These are phyloP conservation scores for Cerrena zonata DNA, from an alignment of 1,284 basidiomycete genomes.

Conservation along the genomic window DNA sequence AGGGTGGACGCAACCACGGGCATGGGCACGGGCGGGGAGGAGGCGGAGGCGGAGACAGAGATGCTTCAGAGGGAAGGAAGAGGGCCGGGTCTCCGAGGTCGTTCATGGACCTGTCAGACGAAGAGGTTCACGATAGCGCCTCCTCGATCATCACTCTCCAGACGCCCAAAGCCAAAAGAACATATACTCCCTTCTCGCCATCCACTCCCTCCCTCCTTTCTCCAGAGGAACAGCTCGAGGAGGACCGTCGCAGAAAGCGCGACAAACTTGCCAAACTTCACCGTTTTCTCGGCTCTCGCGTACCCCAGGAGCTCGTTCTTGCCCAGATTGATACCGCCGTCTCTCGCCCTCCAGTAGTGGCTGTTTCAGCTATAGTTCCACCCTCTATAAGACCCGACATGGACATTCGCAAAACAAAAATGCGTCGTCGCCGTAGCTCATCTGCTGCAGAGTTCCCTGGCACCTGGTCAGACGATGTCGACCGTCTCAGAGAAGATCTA, in stretches of 20 bases:
- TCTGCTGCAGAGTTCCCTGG: conserved; percentile 42
- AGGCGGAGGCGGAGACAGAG: too few species aligned
- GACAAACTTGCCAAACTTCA: conserved; percentile 73
- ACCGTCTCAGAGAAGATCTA: conserved; percentile 62
- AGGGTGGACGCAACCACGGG: conserved; percentile 18
- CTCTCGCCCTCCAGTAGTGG: conserved; percentile 37
- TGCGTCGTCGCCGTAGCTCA: conserved; percentile 49
- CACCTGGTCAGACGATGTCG: conserved; percentile 48
- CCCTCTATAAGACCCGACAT: conserved; percentile 16
- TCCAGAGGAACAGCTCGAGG: conserved; percentile 49
- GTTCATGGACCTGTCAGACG: conserved; percentile 67
- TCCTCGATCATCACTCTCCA: conserved; percentile 23
- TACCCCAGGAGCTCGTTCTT: conserved; percentile 63
- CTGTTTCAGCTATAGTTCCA: conserved; percentile 12
- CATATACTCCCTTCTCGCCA: conserved; percentile 20
- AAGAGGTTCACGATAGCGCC: conserved; percentile 32
- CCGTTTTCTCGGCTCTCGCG: conserved; percentile 72
- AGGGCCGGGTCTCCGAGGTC: conserved; percentile 38
- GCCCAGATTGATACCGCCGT: conserved; percentile 38
- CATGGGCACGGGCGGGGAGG: conserved; percentile 1
- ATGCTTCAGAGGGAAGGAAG: too few species aligned
- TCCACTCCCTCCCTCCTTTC: conserved; percentile 38
- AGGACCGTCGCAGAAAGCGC: conserved; percentile 59
- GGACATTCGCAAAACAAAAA: conserved; percentile 34
- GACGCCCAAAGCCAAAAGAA: conserved; percentile 26